Evolutionary conservation across 2,329 filamentous ascomycete species (phyloP).

Genomic region (Colletotrichum salicis): DNA sequence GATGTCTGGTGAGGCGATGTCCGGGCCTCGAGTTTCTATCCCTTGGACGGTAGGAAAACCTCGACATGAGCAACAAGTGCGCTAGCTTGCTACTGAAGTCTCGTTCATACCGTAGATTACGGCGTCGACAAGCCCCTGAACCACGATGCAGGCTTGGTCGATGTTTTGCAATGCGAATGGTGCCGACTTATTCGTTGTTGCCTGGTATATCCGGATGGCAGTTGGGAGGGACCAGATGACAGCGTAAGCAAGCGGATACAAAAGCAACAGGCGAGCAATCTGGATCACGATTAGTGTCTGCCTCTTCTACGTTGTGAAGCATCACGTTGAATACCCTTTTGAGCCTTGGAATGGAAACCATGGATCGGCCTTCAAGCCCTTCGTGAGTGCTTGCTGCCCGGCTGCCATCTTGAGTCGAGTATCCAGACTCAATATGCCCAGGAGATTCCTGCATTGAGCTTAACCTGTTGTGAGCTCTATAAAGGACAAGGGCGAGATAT

Average conservation of each 20-base stretch:
- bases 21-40: background rate
- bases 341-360: slow-evolving; percentile 34
- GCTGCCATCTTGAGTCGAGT: slow-evolving; percentile 2
- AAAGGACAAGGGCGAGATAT: slow-evolving; percentile 51
- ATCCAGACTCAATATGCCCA: background rate
- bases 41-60: background rate
- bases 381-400: slow-evolving; percentile 1
- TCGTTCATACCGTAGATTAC: slow-evolving; percentile 49
- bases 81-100: slow-evolving; percentile 24
- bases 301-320: slow-evolving; percentile 4
- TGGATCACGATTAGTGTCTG: slow-evolving; percentile 22
- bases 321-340: slow-evolving; percentile 33
- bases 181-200: slow-evolving; percentile 44
- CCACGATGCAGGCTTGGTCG: slow-evolving; percentile 52
- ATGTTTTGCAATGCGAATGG: slow-evolving; percentile 49
- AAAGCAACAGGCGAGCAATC: slow-evolving; percentile 54
- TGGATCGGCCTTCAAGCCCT: background rate
- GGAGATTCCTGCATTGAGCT: slow-evolving; percentile 42
- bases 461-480: slow-evolving; percentile 48
- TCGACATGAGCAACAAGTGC: background rate
- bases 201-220: slow-evolving; percentile 52
- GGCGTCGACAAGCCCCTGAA: slow-evolving; percentile 53
- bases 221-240: slow-evolving; percentile 55
- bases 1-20: background rate
- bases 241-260: slow-evolving; percentile 54